Evolutionary conservation across 1,284 basidiomycete species (phyloP), one percentile per base, ranked within the genome.

Genomic region (Uromyces viciae-fabae): DNA sequence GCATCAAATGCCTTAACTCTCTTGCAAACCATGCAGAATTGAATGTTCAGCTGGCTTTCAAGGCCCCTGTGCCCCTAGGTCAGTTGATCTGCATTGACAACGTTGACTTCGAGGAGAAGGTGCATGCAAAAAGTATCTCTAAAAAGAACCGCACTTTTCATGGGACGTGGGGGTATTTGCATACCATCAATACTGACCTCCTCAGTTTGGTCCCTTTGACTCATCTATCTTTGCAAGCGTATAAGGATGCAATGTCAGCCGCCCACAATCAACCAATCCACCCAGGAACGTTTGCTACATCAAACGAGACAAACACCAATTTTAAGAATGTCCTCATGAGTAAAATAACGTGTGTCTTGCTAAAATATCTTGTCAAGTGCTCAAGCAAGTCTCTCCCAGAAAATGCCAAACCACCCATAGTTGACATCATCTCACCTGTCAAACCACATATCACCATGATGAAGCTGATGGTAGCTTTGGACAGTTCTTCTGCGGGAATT

Each of bases 391-490:
- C n/a, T n/a, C n/a, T n/a, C n/a, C n/a, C n/a, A n/a, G n/a, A n/a
- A n/a, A n/a, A n/a, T n/a, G n/a, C n/a, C n/a, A n/a, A n/a, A n/a
- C 74, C 74, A 25, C 74, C 58, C 3, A 22, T n/a, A 33, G 60
- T 75, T 28, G n/a, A 58, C 28, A 36, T n/a, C 22, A 17, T 75
- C 25, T 38, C 25, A 43, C 9, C 56, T 14, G 54, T 42, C 8
- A 64, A 75, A 62, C 42, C 54, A 22, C 42, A 76, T 28, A n/a
- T 76, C 4, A 36, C 8, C 5, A 76, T 76, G 58, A 36, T 76
- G 31, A 8, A 22, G 54, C 31, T 22, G 19, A 7, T 22, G 31
- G 22, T 7, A 56, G 54, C 54, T 5, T 5, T 19, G 54, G 31
- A n/a, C 31, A 8, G 19, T 28, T 19, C 22, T 19, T n/a, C 31